A percentile compares a stretch with the other conserved stretches of the same genome.
Evolutionary conservation across 2,329 filamentous ascomycete genomes (phyloP).

Genomic region (Neofusicoccum sp.): DNA sequence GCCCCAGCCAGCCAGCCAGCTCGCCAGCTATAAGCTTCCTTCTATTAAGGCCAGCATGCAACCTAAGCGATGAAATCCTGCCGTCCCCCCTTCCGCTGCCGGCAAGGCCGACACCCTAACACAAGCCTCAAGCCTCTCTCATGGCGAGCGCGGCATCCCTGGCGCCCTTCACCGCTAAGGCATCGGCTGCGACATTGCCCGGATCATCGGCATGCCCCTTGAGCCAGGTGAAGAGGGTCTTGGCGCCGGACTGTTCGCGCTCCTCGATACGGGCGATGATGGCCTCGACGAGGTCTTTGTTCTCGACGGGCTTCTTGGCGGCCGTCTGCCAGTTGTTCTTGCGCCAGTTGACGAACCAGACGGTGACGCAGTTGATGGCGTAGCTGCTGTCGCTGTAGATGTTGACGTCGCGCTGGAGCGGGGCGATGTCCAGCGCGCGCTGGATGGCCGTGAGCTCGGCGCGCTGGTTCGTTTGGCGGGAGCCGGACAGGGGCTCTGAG

Average conservation of each 20-base stretch:
- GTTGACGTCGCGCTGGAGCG: conserved; percentile 64
- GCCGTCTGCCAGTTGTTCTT: conserved; percentile 75
- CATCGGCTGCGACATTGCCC: conserved; percentile 81
- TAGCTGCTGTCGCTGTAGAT: conserved; percentile 92
- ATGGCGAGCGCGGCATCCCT: conserved; percentile 41
- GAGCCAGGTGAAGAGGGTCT: conserved; percentile 79
- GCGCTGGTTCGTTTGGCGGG: conserved; percentile 83
- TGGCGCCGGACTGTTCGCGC: conserved; percentile 55
- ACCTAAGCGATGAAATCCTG: too few relatives aligned
- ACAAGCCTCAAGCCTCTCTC: too few relatives aligned
- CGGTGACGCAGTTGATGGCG: conserved; percentile 81
- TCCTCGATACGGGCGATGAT: conserved; percentile 71
- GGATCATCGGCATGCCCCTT: conserved; percentile 74
- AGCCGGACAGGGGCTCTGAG: conserved; percentile 71
- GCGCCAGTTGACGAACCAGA: conserved; percentile 79
- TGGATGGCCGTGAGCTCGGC: conserved; percentile 90
- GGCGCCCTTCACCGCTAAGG: conserved; percentile 69
- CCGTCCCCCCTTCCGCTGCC: too few relatives aligned
- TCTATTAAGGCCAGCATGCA: too few relatives aligned
- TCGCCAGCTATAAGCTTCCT: too few relatives aligned
- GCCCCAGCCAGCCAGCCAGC: too few relatives aligned
- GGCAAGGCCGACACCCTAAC: too few relatives aligned
- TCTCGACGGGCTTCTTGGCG: conserved; percentile 71
- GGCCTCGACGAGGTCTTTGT: conserved; percentile 76
- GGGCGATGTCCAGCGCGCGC: conserved; percentile 75